phyloP scores from a whole-genome alignment of 2,329 filamentous ascomycete genomes.

The Beauveria brongniartii region DNA sequence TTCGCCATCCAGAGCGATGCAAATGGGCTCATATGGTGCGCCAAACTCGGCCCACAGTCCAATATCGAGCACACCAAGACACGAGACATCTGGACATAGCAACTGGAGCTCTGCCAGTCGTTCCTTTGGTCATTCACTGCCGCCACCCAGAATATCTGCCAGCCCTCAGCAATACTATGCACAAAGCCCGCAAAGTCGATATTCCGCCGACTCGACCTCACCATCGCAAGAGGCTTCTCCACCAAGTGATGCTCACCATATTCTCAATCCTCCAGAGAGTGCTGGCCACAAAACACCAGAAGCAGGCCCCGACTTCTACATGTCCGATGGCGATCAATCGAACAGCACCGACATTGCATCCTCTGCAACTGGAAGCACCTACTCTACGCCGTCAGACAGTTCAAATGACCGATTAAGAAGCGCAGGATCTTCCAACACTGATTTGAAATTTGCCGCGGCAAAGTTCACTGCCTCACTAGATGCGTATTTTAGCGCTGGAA shows the following conservation, averaged over 20 bases:
- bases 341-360: slow-evolving; percentile 35
- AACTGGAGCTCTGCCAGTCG: slow-evolving; percentile 1
- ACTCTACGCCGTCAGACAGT: slow-evolving; percentile 37
- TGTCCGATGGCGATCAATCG: slow-evolving; percentile 17
- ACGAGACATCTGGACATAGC: neutral
- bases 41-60: slow-evolving; percentile 1
- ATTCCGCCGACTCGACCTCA: neutral
- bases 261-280: neutral
- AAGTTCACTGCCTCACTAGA: neutral
- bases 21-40: slow-evolving; percentile 13
- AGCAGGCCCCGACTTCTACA: slow-evolving; percentile 14
- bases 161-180: slow-evolving; percentile 8
- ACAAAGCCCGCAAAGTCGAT: neutral
- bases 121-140: slow-evolving; percentile 8
- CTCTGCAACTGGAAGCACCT: slow-evolving; percentile 39
- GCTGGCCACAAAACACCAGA: slow-evolving; percentile 12
- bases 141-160: slow-evolving; percentile 4
- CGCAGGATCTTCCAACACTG: slow-evolving; percentile 21
- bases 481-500: neutral
- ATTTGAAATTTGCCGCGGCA: slow-evolving; percentile 20
- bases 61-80: slow-evolving; percentile 10
- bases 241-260: neutral
- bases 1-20: slow-evolving; percentile 14
- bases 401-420: slow-evolving; percentile 20
- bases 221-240: neutral